Conservation (phyloP, 768 basidiomycete genomes). For the Trametes villosa region DNA sequence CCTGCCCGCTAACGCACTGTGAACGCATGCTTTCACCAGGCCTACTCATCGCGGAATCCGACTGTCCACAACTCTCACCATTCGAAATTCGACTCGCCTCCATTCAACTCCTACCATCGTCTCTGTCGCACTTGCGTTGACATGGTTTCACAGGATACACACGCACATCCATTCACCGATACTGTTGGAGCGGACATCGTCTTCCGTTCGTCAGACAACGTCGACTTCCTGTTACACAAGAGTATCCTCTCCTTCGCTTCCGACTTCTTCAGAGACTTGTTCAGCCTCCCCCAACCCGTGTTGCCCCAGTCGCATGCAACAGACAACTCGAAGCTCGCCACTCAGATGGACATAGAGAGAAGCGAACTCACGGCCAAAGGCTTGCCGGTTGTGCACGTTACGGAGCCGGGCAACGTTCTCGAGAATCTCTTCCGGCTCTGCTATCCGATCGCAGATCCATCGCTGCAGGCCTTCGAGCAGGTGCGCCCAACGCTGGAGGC, state of each 20-base stretch:
- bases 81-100: too few species aligned
- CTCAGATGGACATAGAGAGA: background rate
- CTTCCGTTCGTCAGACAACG: background rate
- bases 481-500: constrained; percentile 25
- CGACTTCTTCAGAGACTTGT: constrained; percentile 39
- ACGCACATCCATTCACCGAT: background rate
- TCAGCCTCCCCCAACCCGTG: constrained; percentile 34
- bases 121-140: too few species aligned
- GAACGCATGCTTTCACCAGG: too few species aligned
- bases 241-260: constrained; percentile 40
- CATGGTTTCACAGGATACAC: too few species aligned
- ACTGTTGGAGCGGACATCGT: background rate
- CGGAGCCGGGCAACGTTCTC: constrained; percentile 1
- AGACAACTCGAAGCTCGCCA: too few species aligned
- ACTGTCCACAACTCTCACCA: too few species aligned
- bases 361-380: too few species aligned
- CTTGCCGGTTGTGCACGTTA: background rate
- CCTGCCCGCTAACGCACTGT: too few species aligned
- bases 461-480: constrained; percentile 5
- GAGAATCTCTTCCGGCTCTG: constrained; percentile 30
- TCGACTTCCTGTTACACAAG: constrained; percentile 31
- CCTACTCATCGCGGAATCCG: too few species aligned
- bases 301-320: background rate
- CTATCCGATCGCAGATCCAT: constrained; percentile 38
- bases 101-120: too few species aligned